Base-by-base conservation (phyloP, 148 eudicot genomes). In the Cornus kousa region DNA sequence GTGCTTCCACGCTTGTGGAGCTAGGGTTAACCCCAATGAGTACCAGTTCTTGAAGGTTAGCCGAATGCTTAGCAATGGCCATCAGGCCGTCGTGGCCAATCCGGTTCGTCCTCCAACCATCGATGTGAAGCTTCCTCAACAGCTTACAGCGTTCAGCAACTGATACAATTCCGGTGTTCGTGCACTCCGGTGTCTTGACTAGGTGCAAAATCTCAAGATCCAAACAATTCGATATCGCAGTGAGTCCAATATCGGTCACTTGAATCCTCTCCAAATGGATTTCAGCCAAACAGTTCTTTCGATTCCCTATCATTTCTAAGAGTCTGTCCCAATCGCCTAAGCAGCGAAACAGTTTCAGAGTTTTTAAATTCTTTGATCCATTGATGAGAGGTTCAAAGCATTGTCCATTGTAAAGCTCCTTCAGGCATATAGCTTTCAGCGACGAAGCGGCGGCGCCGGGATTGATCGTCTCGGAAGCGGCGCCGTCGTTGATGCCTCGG, bases 41-140 rank as follows among this genome's bases (percentile, higher is more conserved):
- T 9, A 93, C 97, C 78, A 93, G 76, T 48, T 93, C 97, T 32
- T 87, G 91, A 39, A 93, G 87, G 60, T 91, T 90, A 16, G 39
- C 76, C 72, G 88, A 86, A 43, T 93, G 82, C 82, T 84, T 90
- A 12, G 89, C 97, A 33, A 93, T 80, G 1, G 91, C 89, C 72
- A 75, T 71, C 77, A 93, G 80, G 12, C 95, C 94, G 43, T 88
- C 90, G 72, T 91, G 90, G 9, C 97, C 97, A 67, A 93, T 93
- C 82, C 92, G 80, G 40, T 93, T 91, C 32, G 97, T 91, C 77
- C 93, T 91, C 97, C 97, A 93, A 59, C 97, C 97, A 70, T 93
- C 97, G 65, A 93, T 90, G 37, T 93, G 95, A 39, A 93, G 88
- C 89, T 93, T 93, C 85, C 92, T 87, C 82, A 93, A 83, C 19